Evolutionary conservation across 148 eudicot genomes (phyloP).

Genomic region (Cornus controversa): DNA sequence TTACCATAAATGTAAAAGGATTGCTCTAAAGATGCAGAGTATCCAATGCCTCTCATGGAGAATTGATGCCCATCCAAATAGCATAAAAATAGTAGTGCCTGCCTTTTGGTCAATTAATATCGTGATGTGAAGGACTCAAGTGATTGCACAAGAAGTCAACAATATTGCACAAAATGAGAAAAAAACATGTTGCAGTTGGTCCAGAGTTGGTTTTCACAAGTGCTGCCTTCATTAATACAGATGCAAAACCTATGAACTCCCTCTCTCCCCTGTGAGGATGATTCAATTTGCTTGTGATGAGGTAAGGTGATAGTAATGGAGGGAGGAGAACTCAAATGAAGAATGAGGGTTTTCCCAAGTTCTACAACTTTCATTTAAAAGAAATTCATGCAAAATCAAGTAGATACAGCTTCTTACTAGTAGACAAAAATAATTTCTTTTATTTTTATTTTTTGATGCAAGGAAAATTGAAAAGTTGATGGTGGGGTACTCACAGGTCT

Average conservation of each 20-base stretch:
- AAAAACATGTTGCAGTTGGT: too few relatives aligned
- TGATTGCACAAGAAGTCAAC: too few relatives aligned
- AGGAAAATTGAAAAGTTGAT: not conserved
- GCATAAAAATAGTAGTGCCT: too few relatives aligned
- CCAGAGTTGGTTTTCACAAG: not conserved
- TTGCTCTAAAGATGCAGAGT: not conserved
- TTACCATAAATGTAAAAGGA: not conserved
- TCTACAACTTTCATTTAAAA: not conserved
- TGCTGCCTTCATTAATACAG: not conserved
- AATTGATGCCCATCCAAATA: too few relatives aligned
- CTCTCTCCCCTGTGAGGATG: not conserved
- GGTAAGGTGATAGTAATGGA: not conserved
- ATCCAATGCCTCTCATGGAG: not conserved
- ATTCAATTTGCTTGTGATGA: not conserved
- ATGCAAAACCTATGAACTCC: not conserved
- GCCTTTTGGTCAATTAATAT: too few relatives aligned
- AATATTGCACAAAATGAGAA: too few relatives aligned
- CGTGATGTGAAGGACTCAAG: too few relatives aligned
- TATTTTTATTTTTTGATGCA: not conserved
- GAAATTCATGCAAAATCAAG: not conserved
- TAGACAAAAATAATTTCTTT: not conserved
- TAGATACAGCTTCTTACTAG: not conserved
- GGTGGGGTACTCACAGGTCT: constrained; percentile 65
- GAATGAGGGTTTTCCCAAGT: not conserved
- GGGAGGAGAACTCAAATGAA: not conserved